These are phyloP conservation scores for Pleurozium schreberi DNA, from an alignment of 225 moss, liverwort and hornwort species.

Conservation along the genomic window DNA sequence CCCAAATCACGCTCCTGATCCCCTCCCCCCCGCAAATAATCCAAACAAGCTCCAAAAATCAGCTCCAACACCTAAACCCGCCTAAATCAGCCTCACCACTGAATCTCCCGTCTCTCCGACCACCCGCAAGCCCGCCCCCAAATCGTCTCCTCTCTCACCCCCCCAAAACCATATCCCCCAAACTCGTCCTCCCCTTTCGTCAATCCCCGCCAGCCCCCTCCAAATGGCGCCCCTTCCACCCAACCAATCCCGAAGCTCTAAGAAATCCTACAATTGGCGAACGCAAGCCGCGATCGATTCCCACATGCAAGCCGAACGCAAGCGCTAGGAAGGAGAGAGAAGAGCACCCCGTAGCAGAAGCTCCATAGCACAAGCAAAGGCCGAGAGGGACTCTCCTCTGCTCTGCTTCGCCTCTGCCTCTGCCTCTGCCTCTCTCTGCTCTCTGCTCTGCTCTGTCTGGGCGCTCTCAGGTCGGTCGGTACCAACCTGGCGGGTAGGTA, in stretches of 20 bases:
- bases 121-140: neutral
- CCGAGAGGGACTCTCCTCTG: neutral
- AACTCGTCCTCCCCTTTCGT: neutral
- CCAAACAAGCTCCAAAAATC: neutral
- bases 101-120: neutral
- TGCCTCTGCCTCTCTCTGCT: neutral
- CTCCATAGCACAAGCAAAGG: neutral
- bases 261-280: neutral
- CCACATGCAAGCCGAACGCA: too few relatives aligned
- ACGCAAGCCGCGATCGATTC: neutral
- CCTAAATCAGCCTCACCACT: neutral
- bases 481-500: neutral
- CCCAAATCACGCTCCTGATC: constrained; percentile 27
- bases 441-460: neutral
- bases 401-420: neutral
- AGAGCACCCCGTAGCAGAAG: neutral
- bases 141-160: neutral
- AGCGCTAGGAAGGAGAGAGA: too few relatives aligned
- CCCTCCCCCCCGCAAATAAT: neutral
- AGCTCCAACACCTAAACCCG: neutral
- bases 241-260: neutral
- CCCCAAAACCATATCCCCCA: neutral
- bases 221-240: neutral
- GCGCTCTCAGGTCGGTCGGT: neutral
- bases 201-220: neutral